These are phyloP conservation scores for Orychophragmus violaceus DNA, from an alignment of 345 rosid species.

Conservation along the genomic window DNA sequence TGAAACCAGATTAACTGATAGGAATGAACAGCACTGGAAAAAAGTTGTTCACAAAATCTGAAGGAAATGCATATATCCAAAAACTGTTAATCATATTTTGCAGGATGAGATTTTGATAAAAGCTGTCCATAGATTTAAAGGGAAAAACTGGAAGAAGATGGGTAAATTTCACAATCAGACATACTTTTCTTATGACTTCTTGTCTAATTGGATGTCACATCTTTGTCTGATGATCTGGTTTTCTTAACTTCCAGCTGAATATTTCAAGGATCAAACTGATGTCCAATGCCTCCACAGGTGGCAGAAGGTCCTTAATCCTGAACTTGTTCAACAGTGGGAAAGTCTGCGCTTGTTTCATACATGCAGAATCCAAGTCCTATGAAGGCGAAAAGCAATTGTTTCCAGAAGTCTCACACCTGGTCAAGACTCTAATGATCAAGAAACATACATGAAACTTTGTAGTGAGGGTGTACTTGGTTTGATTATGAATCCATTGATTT, in stretches of 20 bases:
- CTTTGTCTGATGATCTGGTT: slow-evolving; percentile 33
- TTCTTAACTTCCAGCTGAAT: slow-evolving; percentile 66
- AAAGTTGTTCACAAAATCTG: background rate
- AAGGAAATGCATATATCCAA: too few relatives aligned
- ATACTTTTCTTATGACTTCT: background rate
- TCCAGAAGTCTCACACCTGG: too few relatives aligned
- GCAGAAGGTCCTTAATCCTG: slow-evolving; percentile 98
- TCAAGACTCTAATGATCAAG: too few relatives aligned
- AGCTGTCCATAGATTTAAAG: slow-evolving; percentile 93
- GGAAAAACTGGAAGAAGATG: slow-evolving; percentile 99
- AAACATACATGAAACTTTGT: background rate
- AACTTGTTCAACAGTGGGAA: too few relatives aligned
- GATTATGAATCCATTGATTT: background rate
- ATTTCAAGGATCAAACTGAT: slow-evolving; percentile 98
- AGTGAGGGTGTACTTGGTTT: background rate
- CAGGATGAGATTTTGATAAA: slow-evolving; percentile 58
- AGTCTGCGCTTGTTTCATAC: too few relatives aligned
- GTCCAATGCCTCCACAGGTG: slow-evolving; percentile 99
- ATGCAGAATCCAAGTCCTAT: too few relatives aligned
- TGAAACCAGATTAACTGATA: background rate
- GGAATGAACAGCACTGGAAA: background rate
- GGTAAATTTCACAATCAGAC: slow-evolving; percentile 36
- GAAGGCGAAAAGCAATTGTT: too few relatives aligned
- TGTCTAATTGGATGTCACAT: background rate
- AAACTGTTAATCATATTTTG: too few relatives aligned